A percentile compares a stretch with the other conserved stretches of the same genome.
Evolutionary conservation across 495 filamentous ascomycete genomes (phyloP).

Genomic region (Elaphomyces granulatus): DNA sequence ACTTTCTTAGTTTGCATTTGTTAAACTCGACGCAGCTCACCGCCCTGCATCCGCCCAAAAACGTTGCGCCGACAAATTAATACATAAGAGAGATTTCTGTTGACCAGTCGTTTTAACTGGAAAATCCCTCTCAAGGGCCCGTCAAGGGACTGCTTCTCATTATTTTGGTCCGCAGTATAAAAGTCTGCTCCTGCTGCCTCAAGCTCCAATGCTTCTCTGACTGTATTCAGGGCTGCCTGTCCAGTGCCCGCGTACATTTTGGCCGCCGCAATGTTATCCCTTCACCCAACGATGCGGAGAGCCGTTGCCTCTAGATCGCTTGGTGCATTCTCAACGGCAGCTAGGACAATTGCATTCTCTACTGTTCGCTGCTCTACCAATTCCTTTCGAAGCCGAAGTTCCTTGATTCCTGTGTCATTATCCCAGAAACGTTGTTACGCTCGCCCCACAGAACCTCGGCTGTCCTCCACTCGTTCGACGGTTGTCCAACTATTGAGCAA

Average conservation of each 20-base stretch:
- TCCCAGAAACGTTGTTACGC: slow-evolving; percentile 31
- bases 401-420: slow-evolving; percentile 10
- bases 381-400: background rate
- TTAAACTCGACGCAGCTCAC: too few relatives aligned
- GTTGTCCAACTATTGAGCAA: slow-evolving; percentile 92
- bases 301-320: slow-evolving; percentile 31
- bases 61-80: too few relatives aligned
- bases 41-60: too few relatives aligned
- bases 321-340: slow-evolving; percentile 34
- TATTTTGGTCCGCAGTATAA: slow-evolving; percentile 1
- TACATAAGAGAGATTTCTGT: slow-evolving; percentile 1
- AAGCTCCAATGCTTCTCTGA: background rate
- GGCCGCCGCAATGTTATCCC: slow-evolving; percentile 34
- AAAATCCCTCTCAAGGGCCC: slow-evolving; percentile 4
- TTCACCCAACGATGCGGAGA: slow-evolving; percentile 39
- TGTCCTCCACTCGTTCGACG: slow-evolving; percentile 61
- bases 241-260: slow-evolving; percentile 23
- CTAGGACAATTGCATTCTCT: background rate
- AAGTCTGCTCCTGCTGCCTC: slow-evolving; percentile 6
- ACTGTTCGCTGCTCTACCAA: background rate
- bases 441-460: slow-evolving; percentile 30
- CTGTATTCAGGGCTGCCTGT: background rate
- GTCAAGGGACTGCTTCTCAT: slow-evolving; percentile 1
- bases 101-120: background rate
- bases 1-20: too few relatives aligned